Percentiles rank a stretch among this genome's conserved stretches.
Conservation (phyloP, 441 rosid genomes). For the Gossypium aridum region DNA sequence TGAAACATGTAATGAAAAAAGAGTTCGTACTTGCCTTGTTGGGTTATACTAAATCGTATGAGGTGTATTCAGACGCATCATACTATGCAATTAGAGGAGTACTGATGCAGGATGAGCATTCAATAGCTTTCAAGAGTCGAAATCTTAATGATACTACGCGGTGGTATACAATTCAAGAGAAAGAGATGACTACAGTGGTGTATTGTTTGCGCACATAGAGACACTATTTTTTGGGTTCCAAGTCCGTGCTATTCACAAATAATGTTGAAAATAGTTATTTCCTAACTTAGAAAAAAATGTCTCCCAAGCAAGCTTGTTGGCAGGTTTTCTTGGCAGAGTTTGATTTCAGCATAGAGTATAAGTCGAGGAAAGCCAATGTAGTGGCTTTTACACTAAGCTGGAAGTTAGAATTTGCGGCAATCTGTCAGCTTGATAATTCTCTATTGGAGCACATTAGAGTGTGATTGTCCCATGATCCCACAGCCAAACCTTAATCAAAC, state of each 20-base stretch:
- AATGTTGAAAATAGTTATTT: neutral
- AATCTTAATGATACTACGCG: neutral
- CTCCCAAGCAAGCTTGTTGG: neutral
- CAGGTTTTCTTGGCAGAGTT: neutral
- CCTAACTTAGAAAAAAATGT: neutral
- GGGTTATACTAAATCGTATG: neutral
- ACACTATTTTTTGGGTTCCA: neutral
- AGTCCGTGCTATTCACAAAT: neutral
- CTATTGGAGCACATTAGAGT: neutral
- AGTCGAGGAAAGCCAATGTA: neutral
- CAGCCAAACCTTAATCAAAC: neutral
- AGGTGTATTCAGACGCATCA: neutral
- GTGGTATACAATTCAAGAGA: neutral
- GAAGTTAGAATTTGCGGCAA: neutral
- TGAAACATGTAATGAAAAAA: neutral
- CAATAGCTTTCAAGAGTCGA: neutral
- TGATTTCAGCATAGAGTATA: neutral
- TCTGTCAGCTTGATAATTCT: neutral
- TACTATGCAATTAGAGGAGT: neutral
- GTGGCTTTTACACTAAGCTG: neutral
- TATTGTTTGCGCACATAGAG: neutral
- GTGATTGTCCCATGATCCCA: neutral
- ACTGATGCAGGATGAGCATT: neutral
- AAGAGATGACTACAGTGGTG: neutral
- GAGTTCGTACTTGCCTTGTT: neutral